Base-by-base conservation (phyloP, 768 basidiomycete genomes). In the Scleroderma bovista region DNA sequence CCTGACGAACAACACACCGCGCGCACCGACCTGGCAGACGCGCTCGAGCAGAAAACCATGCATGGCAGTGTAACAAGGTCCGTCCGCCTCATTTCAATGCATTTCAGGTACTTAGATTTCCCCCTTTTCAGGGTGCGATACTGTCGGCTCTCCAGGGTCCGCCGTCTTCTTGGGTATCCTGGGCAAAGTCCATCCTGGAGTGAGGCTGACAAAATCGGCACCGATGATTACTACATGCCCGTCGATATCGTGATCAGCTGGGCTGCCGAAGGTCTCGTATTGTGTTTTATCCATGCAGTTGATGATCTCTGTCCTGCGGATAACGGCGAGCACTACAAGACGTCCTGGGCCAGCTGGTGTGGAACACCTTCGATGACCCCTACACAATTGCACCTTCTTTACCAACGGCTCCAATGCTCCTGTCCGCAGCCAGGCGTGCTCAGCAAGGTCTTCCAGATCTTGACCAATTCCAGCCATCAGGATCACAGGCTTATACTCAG, bases 191-290 rank as follows among this genome's bases (percentile, higher is more conserved):
- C 72, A 19, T 64, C 73, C 7, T 89, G 84, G 79, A 63, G 69
- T 31, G 83, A 85, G 52, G 82, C 76, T 7, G 82, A 88, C 57
- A 86, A 84, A 68, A 75, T 85, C 55, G 74, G 79, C 11, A 60
- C 82, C 16, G 88, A 93, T 72, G 68, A 71, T 24, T 72, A 89
- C 62, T 93, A 91, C 66, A 84, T 92, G 80, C 83, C 84, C 6
- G 85, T 88, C 52, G 89, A 93, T 69, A 82, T 93, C 60, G 89
- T 92, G 60, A 86, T 91, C 62, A 93, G 91, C 67, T 88, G 84
- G 81, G 89, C 88, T 44, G 87, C 88, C 15, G 86, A 92, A 53
- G 86, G 83, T 51, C 80, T 93, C 62, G 87, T 92, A 51, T 75
- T 93, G 31, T 92, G 90, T 66, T 93, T 93, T 72, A 80, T 92